Base-by-base conservation (phyloP, 2,329 filamentous ascomycete genomes). In the Cryphonectria carpinicola region DNA sequence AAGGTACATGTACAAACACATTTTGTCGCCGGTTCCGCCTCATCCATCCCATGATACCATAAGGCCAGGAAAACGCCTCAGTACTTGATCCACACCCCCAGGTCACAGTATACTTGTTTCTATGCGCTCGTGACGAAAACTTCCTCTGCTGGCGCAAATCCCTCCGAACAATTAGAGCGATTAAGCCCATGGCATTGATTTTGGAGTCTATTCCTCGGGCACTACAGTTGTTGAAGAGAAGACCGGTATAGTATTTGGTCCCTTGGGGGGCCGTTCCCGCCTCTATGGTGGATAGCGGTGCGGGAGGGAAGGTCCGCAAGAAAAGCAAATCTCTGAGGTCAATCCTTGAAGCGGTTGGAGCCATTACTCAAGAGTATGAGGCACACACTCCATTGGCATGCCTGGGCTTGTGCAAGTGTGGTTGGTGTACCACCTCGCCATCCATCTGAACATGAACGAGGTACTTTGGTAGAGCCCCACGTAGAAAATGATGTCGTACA, bases 401-500 rank as follows among this genome's bases (percentile, higher is more conserved):
- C n/a, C 17, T 25, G 32, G 35, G 37, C 41, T n/a, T 65, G 63
- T 49, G 28, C 63, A 65, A 52, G 43, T 8, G 41, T n/a, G 25
- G 63, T 25, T 35, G 41, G 39, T 11, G 43, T 32, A 32, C 41
- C 10, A 58, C 37, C 61, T 43, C 22, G 37, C 17, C 13, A 39
- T 64, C 39, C 39, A 64, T 28, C 25, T 46, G 13, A 19, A 32
- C 14, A 58, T 61, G 32, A n/a, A n/a, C 19, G 28, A 65, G 43
- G n/a, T 46, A 52, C 63, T 52, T 52, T 32, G 41, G 63, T 49
- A 8, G 28, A 65, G 63, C 19, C 62, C 63, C 41, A 65, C 28
- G 41, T 14, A 43, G 28, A 25, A 32, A 25, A 32, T 11, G 43
- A 69, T 66, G 68, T 70, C 64, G 64, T 70, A 64, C 68, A 70